Conservation (phyloP, 768 basidiomycete genomes). For the Coprinopsis cinerea region DNA sequence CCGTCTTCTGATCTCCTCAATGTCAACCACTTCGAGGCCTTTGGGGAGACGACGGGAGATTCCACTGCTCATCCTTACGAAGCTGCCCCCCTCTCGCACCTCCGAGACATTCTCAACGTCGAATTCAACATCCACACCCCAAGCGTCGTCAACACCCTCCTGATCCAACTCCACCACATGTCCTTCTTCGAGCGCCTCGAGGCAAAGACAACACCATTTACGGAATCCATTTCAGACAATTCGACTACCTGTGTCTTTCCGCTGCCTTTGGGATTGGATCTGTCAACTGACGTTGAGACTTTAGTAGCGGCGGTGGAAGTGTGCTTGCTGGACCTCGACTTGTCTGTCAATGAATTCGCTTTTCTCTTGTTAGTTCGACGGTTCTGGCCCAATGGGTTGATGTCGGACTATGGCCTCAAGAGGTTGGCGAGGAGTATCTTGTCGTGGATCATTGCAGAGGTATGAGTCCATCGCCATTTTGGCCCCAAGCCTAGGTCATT, state of each 20-base stretch:
- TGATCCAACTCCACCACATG: conserved; percentile 55
- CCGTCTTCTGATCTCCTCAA: conserved; percentile 41
- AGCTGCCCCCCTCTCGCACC: conserved; percentile 49
- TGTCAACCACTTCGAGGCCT: conserved; percentile 24
- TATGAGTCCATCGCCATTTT: conserved; percentile 21
- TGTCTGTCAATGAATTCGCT: conserved; percentile 70
- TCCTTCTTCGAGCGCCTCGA: conserved; percentile 56
- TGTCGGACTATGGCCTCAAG: conserved; percentile 64
- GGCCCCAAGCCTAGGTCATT: background rate
- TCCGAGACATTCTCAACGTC: conserved; percentile 53
- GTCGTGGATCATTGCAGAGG: conserved; percentile 72
- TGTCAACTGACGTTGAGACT: conserved; percentile 66
- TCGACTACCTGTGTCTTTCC: conserved; percentile 52
- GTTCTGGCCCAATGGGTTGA: conserved; percentile 70
- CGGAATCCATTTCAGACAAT: conserved; percentile 23
- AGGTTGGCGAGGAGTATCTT: conserved; percentile 54
- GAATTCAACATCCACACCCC: conserved; percentile 56
- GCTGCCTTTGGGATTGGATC: conserved; percentile 64
- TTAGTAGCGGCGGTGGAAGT: conserved; percentile 68
- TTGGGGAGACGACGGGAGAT: conserved; percentile 17
- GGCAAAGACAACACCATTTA: conserved; percentile 29
- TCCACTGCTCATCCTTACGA: conserved; percentile 46
- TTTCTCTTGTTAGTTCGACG: conserved; percentile 61
- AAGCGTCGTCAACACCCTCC: conserved; percentile 41
- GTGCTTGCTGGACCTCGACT: conserved; percentile 62